Evolutionary conservation across 2,329 filamentous ascomycete species (phyloP), one percentile per base, ranked within the genome.

Genomic region (Arthrobotrys iridis): DNA sequence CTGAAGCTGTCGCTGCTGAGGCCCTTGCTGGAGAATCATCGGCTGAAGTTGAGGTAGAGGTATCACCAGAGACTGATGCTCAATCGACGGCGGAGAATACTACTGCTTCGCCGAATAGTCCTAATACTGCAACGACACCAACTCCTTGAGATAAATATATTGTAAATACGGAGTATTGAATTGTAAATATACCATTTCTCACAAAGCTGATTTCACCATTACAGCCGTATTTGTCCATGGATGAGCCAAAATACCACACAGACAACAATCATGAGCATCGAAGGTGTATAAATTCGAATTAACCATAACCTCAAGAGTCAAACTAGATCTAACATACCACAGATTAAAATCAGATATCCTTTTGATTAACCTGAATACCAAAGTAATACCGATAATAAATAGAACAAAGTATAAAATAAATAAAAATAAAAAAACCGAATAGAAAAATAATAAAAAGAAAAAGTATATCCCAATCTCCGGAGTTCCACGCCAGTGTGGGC

Each of bases 131-230:
- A 11, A 57, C 41, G 11, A 35, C 68, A 11, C 40, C 70, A 13
- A 3, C 60, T 28, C 46, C 52, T 22, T 66, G 40, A 26, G 11
- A 45, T 15, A 18, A 35, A 7, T 22, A 24, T 33, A 48, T 57
- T 72, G 67, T 72, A 72, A 41, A 74, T 58, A 74, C 37, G 43
- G 22, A 43, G 64, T 41, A 28, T 41, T 24, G 18, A 30, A 48
- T 55, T 70, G 65, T 70, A 70, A 70, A 70, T 62, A 70, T 70
- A 70, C 50, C 18, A 55, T 55, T 55, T 46, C 10, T 15, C 20
- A n/a, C 5, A 45, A 45, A 45, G 15, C 40, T 13, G 15, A 45
- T 20, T 5, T 52, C 15, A 13, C 46, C 10, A 20, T n/a, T 2
- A 13, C 45, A 6, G 45, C 10, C 22, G 1, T 46, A 26, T n/a